Base-by-base conservation (phyloP, 2,329 filamentous ascomycete species). In the Monascus ruber region DNA sequence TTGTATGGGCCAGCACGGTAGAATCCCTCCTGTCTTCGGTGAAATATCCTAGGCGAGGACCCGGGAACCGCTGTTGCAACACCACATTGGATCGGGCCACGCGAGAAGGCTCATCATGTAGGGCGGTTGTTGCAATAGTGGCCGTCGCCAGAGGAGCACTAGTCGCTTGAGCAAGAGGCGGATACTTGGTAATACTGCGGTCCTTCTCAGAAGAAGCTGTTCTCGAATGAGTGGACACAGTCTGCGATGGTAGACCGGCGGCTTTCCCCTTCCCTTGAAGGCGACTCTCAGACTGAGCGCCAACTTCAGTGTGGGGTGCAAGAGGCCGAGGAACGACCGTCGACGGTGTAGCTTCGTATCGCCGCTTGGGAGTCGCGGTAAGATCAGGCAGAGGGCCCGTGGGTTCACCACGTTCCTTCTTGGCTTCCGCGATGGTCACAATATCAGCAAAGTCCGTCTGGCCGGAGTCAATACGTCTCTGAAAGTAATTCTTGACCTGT, bases 401-500 rank as follows among this genome's bases (percentile, higher is more conserved):
- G n/a, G 58, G 53, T 45, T 70, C 64, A 11, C 67, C 67, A 33
- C 63, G 58, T 31, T 58, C 47, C 40, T 66, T 68, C 50, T 63
- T 68, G 11, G 56, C 56, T 43, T 71, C 68, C 5, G 67, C 64
- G 10, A 58, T 49, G n/a, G 55, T 45, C 33, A 64, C 60, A 25
- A 62, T 54, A 27, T 65, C 56, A 39, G 70, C 67, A 36, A 70
- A 60, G 24, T 68, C 64, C 35, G 56, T 60, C 40, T 66, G 63
- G 1, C 65, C 66, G 4, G 58, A 58, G 37, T 66, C 64, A 27
- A 68, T 51, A 33, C 61, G 61, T 33, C 68, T 60, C 41, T 65
- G 57, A 42, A 64, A 71, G 46, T 70, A 68, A 39, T 72, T 72
- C 55, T 69, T 70, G 35, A 71, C 68, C 66, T 70, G 33, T 35